Base-by-base conservation (phyloP, 805 yeast genomes). In the Nakazawaea ernobii region DNA sequence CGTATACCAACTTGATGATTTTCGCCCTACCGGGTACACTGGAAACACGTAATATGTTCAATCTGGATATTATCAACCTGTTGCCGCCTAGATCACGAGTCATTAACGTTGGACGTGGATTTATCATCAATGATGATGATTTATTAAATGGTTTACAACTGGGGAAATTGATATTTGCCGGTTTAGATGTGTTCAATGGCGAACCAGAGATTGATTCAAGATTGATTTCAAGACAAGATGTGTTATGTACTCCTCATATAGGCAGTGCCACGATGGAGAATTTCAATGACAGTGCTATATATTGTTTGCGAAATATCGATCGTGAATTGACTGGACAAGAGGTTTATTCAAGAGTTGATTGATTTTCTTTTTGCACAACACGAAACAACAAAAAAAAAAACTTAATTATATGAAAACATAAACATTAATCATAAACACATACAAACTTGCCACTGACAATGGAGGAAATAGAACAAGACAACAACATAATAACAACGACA, bases 41-140 rank as follows among this genome's bases (percentile, higher is more conserved):
- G 3, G 72, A 75, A 20, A 84, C 94, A 0, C 54, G 66, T 9
- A 73, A 81, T 56, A 59, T 85, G 51, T 63, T 86, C 51, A 77
- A 83, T 56, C 60, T 59, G 32, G 56, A 68, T 0, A 59, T 82
- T 0, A 68, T 86, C 20, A 61, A 63, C 8, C 54, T 66, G 42
- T 67, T 84, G 48, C 70, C 74, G 36, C 65, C 68, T 36, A 83
- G 86, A 1, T 72, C 82, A 6, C 69, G 86, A 45, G 66, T 86
- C 24, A 80, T 86, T 42, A 86, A 86, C 57, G 80, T 86, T 37
- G 95, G 95, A 1, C 69, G 95, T 50, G 95, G 95, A 1, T 55
- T 74, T 2, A 75, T 85, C 32, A 72, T 86, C 50, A 80, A 85
- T 54, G 89, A 82, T 55, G 69, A 74, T n/a, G 90, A 79, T 2